These are phyloP conservation scores for Plasmodium vivax DNA, from an alignment of 169 alveolate genomes.

Conservation along the genomic window DNA sequence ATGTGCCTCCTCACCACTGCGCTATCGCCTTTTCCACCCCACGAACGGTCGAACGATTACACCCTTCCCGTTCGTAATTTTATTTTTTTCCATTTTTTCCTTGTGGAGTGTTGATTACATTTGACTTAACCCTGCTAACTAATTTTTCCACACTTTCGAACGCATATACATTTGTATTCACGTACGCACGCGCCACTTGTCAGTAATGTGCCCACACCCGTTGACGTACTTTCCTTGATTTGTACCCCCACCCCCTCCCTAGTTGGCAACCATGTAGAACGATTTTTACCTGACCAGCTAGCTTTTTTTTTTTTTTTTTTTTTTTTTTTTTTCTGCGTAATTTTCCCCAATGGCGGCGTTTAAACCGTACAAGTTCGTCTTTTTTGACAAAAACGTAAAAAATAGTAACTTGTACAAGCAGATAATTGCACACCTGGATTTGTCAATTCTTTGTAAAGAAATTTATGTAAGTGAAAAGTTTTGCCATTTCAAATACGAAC, in stretches of 20 bases:
- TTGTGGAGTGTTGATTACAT: background rate
- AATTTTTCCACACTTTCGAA: background rate
- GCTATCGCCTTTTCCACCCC: background rate
- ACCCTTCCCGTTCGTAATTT: slow-evolving; percentile 14
- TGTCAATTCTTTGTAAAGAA: slow-evolving; percentile 60
- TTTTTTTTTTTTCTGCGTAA: background rate
- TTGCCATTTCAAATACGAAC: slow-evolving; percentile 20
- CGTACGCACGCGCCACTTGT: background rate
- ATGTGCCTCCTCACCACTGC: background rate
- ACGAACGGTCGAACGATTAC: background rate
- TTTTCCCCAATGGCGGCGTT: slow-evolving; percentile 46
- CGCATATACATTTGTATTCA: background rate
- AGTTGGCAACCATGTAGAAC: slow-evolving; percentile 1
- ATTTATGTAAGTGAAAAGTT: slow-evolving; percentile 41
- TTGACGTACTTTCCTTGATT: background rate
- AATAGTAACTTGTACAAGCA: slow-evolving; percentile 12
- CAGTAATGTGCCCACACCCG: background rate
- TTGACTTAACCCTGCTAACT: background rate
- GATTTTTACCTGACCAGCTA: background rate
- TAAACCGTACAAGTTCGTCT: slow-evolving; percentile 58
- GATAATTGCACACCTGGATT: slow-evolving; percentile 29
- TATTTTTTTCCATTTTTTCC: background rate
- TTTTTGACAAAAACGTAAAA: slow-evolving; percentile 24
- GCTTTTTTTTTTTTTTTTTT: slow-evolving; percentile 1
- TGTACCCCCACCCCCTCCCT: background rate